Conservation (phyloP, 73 alveolate genomes). For the Paramecium sexaurelia region DNA sequence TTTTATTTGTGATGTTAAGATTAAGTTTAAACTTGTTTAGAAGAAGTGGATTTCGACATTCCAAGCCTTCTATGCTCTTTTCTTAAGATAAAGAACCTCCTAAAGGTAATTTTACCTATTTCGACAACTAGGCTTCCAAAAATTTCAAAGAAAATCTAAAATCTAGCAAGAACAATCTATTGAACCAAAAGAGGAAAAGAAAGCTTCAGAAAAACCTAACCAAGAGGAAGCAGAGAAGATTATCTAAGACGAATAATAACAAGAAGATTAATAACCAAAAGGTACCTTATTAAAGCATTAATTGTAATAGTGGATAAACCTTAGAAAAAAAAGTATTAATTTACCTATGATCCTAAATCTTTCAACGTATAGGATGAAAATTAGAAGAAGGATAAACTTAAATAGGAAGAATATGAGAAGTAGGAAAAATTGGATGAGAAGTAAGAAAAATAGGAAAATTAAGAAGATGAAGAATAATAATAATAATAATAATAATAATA, state of each 20-base stretch:
- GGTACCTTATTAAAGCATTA: neutral
- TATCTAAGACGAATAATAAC: neutral
- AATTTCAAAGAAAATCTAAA: conserved; percentile 33
- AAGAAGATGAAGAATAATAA: neutral
- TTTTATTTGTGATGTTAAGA: conserved; percentile 53
- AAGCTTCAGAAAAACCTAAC: neutral
- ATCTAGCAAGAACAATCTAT: neutral
- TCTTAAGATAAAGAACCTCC: conserved; percentile 52
- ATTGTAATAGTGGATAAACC: conserved; percentile 10
- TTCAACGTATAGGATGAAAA: conserved; percentile 9
- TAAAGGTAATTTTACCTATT: neutral
- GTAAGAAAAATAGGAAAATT: conserved; percentile 45
- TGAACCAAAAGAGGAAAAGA: neutral
- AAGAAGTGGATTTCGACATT: neutral
- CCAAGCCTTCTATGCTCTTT: neutral
- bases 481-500: neutral
- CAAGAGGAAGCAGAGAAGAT: conserved; percentile 17
- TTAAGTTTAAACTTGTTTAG: conserved; percentile 12
- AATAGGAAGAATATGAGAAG: conserved; percentile 24
- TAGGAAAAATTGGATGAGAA: neutral
- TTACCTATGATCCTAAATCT: conserved; percentile 58
- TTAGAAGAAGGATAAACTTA: conserved; percentile 25
- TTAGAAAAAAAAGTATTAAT: neutral
- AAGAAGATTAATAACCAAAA: neutral
- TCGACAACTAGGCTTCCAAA: neutral